Base-by-base conservation (phyloP, 2,329 filamentous ascomycete genomes). In the Magnaporthales sp. region DNA sequence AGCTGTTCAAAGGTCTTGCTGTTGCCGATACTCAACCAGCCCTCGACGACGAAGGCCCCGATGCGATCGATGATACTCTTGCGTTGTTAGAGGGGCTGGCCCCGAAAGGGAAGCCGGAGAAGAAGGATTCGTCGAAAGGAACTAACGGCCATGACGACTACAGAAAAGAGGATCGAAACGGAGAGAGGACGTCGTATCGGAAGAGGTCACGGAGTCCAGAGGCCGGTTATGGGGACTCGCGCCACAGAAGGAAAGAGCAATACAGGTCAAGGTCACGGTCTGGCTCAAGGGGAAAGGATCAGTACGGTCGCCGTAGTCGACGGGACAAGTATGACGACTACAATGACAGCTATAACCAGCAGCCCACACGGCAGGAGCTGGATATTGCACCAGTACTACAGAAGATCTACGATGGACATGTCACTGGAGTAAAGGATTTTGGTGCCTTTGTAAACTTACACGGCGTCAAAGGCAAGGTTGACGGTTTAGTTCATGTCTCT, bases 351-450 rank as follows among this genome's bases (percentile, higher is more conserved):
- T 73, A 74, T 32, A 80, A 84, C 58, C 89, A 92, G 67, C 84
- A 61, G 3, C 10, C 24, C 0, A 90, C 91, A 0, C 85, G 86
- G 1, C 85, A 84, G 1, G 92, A 96, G 72, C 75, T 96, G 10
- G 95, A 99, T 76, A 91, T 97, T 65, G 78, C 85, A 58, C 93
- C 95, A 0, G 81, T 93, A 38, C 78, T 96, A 7, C 89, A 89
- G 81, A 99, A 99, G 75, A 80, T 97, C 2, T 99, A 99, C 73
- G 86, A 92, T 69, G 95, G 95, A 1, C 89, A 89, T 73, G 91
- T 98, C 15, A 97, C 92, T 0, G 93, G 93, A 0, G 83, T 99
- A 66, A 98, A 97, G 73, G 92, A 97, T 69, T 99, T 98, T 78
- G 95, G 95, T 11, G 93, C 89, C 0, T 99, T 99, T 77, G 93